A percentile compares a stretch with the other conserved stretches of the same genome.
phyloP scores from a whole-genome alignment of 1,284 basidiomycete genomes.

The Cystobasidiaceae sp. region DNA sequence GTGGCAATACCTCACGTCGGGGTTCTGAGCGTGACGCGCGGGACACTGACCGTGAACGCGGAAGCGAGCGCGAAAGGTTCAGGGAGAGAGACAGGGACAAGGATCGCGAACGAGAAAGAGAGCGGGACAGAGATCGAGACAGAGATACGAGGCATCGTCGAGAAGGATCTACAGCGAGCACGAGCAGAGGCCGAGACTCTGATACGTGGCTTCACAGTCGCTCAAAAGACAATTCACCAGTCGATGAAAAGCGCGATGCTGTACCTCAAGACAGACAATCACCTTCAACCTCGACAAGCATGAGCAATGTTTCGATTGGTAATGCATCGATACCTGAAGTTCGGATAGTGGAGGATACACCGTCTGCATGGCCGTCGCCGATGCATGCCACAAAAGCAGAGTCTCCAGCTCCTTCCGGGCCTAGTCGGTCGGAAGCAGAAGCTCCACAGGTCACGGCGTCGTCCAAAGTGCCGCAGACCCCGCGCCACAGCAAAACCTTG shows the following conservation, averaged over 20 bases:
- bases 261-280: too few species aligned
- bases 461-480: too few species aligned
- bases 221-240: too few species aligned
- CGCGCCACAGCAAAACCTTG: background rate
- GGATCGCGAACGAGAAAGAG: conserved; percentile 1
- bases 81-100: conserved; percentile 1
- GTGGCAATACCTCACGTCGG: background rate
- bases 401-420: too few species aligned
- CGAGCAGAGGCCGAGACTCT: background rate
- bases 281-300: background rate
- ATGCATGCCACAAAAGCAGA: too few species aligned
- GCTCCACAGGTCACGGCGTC: too few species aligned
- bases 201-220: too few species aligned
- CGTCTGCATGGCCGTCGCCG: too few species aligned
- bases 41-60: conserved; percentile 1
- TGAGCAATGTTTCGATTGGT: background rate
- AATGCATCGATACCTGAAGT: background rate
- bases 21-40: background rate
- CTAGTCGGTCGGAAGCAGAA: too few species aligned
- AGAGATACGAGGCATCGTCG: background rate
- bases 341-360: too few species aligned
- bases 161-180: background rate
- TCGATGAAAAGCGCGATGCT: too few species aligned
- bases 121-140: background rate
- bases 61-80: background rate